Base-by-base conservation (phyloP, 2,329 filamentous ascomycete genomes). In the Didymella lethalis region DNA sequence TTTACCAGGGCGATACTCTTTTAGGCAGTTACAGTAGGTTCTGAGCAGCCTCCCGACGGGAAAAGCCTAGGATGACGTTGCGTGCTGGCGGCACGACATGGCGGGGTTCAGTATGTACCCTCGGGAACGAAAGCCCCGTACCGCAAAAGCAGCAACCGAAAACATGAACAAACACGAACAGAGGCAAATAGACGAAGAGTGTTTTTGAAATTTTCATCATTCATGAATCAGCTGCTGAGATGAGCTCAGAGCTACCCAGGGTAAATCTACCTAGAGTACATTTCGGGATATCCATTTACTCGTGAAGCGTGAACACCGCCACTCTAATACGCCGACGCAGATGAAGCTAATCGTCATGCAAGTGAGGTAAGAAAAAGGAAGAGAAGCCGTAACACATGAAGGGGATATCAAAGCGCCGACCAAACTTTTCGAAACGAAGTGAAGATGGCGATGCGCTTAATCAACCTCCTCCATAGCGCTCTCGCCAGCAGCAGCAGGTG, bases 381-480 rank as follows among this genome's bases (percentile, higher is more conserved):
- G 67, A 67, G 69, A 68, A 69, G 70, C 67, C 74, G 71, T 77
- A 66, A 76, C 72, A 75, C 75, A 72, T 77, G 68, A 73, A 71
- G 69, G 72, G 72, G 73, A 70, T 75, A 74, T 73, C 72, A 74
- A 68, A 75, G 71, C 75, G 71, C 72, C 75, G 64, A 69, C 65
- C 67, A 66, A 72, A 74, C 69, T 75, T 75, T 74, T 75, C 67
- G 68, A 72, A 71, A 70, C 67, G 61, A 64, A 53, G 54, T 44
- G 59, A 64, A 54, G 66, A 62, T 54, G 62, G 62, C 59, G 59
- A 72, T 62, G 49, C 67, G 65, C 64, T 70, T 96, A 99, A 87
- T 99, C 95, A 79, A 99, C 95, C 88, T 99, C 95, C 89, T 99
- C 95, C 95, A 99, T 99, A 80, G 93, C 90, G 84, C 90, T 96